Percentiles rank a stretch among this genome's conserved stretches.
Evolutionary conservation across 2,329 filamentous ascomycete genomes (phyloP).

Genomic region (Pestalotiopsis fici): DNA sequence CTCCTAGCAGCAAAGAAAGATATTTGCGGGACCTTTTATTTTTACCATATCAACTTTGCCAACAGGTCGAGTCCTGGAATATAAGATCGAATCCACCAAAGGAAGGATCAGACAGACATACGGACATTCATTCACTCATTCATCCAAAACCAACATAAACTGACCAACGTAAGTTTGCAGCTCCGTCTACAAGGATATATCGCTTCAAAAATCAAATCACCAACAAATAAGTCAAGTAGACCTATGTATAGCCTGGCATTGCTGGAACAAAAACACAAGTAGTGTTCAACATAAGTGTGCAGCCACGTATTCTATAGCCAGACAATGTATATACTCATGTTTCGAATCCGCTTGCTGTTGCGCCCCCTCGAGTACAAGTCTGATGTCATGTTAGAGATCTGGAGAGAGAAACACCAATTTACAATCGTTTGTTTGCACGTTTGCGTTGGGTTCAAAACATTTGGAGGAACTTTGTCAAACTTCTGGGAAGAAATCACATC

Average conservation of each 20-base stretch:
- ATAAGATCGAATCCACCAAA: no score
- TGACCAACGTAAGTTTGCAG: neutral
- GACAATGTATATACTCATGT: neutral
- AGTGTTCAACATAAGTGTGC: neutral
- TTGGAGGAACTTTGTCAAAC: neutral
- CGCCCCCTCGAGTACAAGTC: neutral
- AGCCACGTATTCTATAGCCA: neutral
- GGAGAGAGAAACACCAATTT: neutral
- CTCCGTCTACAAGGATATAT: neutral
- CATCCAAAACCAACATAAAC: neutral
- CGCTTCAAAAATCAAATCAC: neutral
- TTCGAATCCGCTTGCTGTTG: neutral
- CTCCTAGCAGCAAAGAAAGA: neutral
- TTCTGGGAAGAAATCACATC: neutral
- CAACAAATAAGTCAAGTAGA: neutral
- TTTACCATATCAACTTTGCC: neutral
- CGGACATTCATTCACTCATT: constrained; percentile 2
- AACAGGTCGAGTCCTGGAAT: no score
- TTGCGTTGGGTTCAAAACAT: neutral
- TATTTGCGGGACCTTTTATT: neutral
- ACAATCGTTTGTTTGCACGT: neutral
- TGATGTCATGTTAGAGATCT: neutral
- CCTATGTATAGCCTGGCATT: neutral
- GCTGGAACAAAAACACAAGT: neutral
- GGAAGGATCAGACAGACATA: constrained; percentile 3